Evolutionary conservation across 2,329 filamentous ascomycete species (phyloP), one percentile per base, ranked within the genome.

Genomic region (Hypoxylon sp.): DNA sequence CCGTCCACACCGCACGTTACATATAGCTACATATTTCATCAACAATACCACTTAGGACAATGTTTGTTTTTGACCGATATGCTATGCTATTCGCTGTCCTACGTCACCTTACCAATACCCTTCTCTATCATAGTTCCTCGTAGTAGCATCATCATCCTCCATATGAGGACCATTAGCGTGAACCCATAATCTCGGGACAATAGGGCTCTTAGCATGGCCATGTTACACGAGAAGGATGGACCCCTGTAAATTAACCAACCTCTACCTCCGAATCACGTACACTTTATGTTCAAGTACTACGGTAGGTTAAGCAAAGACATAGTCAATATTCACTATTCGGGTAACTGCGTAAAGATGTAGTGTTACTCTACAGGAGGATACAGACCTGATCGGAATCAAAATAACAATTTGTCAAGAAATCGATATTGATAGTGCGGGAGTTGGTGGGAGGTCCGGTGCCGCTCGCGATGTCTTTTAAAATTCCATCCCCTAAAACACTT

Each of bases 11-110:
- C 19, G 35, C 31, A 47, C 46, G 14, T 46, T 67, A 37, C 51
- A n/a, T n/a, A n/a, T n/a, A 60, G 39, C 55, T 56, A n/a, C n/a
- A n/a, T n/a, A 33, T 65, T 63, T 60, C 50, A n/a, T 60, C 46
- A 59, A 63, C 52, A 66, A 42, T 42, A 55, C 47, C 53, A 47
- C n/a, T 66, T 57, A 46, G 29, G 24, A 44, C 31, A 63, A 63
- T 67, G 53, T 69, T 37, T 54, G 48, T 35, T 55, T 60, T 69
- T 63, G 52, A 48, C 24, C 33, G 52, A 66, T 63, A 66, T 66
- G 46, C 26, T 14, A 65, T 65, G 33, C 31, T 19, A 52, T 11
- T 19, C 17, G 37, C 58, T 55, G 39, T 48, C 19, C 35, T 31
- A 48, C 39, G 37, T 53, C 52, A 22, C 37, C 22, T 39, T 6